phyloP scores from a whole-genome alignment of 2,329 filamentous ascomycete genomes.

The Achaetomium macrosporum region DNA sequence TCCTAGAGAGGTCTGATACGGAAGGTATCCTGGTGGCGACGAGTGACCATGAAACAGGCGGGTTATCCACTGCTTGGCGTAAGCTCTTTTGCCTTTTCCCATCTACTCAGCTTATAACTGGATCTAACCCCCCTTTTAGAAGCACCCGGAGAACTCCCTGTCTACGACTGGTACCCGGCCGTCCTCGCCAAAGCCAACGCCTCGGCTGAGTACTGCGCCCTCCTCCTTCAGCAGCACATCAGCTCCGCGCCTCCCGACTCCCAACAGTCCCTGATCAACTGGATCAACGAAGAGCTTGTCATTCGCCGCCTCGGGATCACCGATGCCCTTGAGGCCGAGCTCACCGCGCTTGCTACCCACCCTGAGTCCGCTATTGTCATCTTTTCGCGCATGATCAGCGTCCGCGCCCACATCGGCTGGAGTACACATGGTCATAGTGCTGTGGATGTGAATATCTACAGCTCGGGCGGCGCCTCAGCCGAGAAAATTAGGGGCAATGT shows the following conservation, averaged over 20 bases:
- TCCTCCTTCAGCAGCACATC: conserved; percentile 57
- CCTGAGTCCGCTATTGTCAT: conserved; percentile 49
- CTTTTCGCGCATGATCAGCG: conserved; percentile 81
- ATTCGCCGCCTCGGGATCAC: conserved; percentile 67
- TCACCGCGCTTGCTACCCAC: conserved; percentile 56
- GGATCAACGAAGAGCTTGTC: conserved; percentile 64
- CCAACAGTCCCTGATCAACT: conserved; percentile 43
- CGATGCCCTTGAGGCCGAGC: conserved; percentile 66
- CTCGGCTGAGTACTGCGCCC: conserved; percentile 65
- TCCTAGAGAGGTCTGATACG: conserved; percentile 66
- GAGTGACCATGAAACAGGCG: conserved; percentile 94
- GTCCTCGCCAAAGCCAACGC: conserved; percentile 72
- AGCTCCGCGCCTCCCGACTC: conserved; percentile 31
- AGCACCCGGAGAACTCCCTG: conserved; percentile 45
- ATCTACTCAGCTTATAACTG: conserved; percentile 29
- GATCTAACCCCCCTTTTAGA: conserved; percentile 42
- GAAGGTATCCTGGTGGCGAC: conserved; percentile 82
- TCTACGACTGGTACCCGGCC: conserved; percentile 73
- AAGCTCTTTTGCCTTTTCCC: conserved; percentile 29
- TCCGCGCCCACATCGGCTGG: conserved; percentile 88
- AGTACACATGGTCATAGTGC: conserved; percentile 88
- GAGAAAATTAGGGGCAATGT: conserved; percentile 72
- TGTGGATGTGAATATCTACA: conserved; percentile 95
- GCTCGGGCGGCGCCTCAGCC: conserved; percentile 61
- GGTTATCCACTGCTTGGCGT: conserved; percentile 75